Evolutionary conservation across 306 rosid genomes (phyloP), one percentile per base, ranked within the genome.

Genomic region (Gastrolobium villosum): DNA sequence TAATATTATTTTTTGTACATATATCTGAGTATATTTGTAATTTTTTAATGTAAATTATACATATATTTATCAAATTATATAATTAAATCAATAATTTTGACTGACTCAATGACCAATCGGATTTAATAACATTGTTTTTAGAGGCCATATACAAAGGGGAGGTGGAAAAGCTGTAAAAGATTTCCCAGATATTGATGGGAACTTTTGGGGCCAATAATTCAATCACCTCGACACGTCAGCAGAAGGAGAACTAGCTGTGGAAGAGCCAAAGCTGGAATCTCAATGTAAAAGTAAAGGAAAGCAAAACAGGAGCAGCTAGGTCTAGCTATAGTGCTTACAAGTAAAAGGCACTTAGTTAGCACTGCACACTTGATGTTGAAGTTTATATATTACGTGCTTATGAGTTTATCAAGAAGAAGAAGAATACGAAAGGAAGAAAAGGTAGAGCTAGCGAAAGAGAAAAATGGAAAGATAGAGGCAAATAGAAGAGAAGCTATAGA

Each of bases 161-260:
- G 83, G 65, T 45, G 80, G 70, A 78, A 88, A 86, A 77, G 88
- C 75, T 80, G 93, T 71, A 61, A 82, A 70, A 70, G 70, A 6
- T 10, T 46, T 71, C 45, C 66, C 84, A 71, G 72, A 65, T 79
- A 68, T 85, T 79, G 68, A 82, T 85, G 74, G 76, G 61, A 87
- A 84, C 96, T 90, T 90, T 93, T 82, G 79, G 83, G 87, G 75
- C 15, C 90, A 88, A 89, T 86, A 89, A 90, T 90, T 82, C 89
- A 90, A 81, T 76, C 94, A 86, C 96, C 94, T 89, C 93, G 84
- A 76, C 94, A 87, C 89, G 87, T 90, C 89, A 83, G 88, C 83
- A 56, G 6, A 46, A 4, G 35, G 74, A 79, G 85, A 83, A 82
- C 76, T 65, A 77, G 83, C 53, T 68, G 79, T 74, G 74, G 81